These are phyloP conservation scores for Sequoiadendron giganteum DNA, from an alignment of 75 land plant genomes.

Conservation along the genomic window DNA sequence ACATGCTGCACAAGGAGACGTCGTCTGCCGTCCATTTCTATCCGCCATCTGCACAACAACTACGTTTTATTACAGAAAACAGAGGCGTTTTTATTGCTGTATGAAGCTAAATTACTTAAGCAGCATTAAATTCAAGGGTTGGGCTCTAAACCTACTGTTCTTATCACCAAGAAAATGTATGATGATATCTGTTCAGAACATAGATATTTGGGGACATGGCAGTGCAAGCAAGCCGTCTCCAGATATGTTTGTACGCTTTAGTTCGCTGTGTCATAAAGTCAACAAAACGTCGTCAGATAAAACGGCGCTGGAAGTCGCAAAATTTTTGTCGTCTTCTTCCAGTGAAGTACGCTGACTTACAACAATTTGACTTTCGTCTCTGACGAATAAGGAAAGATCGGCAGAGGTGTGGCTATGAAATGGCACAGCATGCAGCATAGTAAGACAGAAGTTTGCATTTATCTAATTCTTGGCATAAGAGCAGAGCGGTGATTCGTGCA, in stretches of 20 bases:
- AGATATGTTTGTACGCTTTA: neutral
- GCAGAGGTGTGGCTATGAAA: too few species aligned
- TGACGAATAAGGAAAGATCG: too few species aligned
- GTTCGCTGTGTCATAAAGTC: neutral
- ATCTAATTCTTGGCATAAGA: too few species aligned
- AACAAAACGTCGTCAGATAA: neutral
- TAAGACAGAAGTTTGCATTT: too few species aligned
- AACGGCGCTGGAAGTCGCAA: neutral
- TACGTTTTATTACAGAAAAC: neutral
- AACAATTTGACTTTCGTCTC: neutral
- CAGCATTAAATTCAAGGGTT: neutral
- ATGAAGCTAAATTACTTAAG: neutral
- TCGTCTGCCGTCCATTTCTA: neutral
- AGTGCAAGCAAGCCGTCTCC: neutral
- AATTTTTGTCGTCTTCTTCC: neutral
- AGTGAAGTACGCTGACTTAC: neutral
- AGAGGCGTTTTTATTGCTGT: neutral
- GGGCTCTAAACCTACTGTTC: neutral
- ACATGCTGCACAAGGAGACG: conserved; percentile 35
- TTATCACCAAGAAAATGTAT: neutral
- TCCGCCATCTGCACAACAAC: neutral
- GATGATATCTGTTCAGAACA: neutral
- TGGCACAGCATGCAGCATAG: too few species aligned
- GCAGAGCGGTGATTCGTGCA: too few species aligned
- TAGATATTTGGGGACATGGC: neutral